A percentile compares a stretch with the other conserved stretches of the same genome.
phyloP scores from a whole-genome alignment of 352 stramenopile species.

The Globisporangium abappressorium region DNA sequence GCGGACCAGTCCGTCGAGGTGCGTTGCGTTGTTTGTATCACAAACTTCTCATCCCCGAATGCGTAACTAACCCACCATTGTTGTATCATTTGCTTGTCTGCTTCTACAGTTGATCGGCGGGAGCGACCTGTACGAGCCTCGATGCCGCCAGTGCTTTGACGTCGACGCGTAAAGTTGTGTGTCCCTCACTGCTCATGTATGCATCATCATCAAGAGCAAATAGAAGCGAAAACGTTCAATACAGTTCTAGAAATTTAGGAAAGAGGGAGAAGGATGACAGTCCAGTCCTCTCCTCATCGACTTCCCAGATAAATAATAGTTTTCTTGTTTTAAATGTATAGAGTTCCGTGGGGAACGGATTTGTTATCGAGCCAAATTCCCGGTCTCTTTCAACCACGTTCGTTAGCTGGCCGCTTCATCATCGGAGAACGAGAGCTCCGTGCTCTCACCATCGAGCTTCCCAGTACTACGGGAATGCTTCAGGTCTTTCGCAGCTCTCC shows the following conservation, averaged over 20 bases:
- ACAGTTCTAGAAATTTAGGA: not conserved
- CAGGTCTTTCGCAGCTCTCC: not conserved
- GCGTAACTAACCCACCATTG: not conserved
- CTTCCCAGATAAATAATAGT: not conserved
- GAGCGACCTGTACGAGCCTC: conserved; percentile 75
- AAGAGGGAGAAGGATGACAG: not conserved
- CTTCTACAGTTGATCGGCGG: conserved; percentile 64
- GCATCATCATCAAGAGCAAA: not conserved
- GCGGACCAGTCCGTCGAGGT: conserved; percentile 72
- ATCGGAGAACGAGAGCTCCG: conserved; percentile 12
- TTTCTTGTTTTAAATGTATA: not conserved
- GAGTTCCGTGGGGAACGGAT: not conserved
- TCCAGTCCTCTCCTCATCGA: not conserved
- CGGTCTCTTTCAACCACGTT: not conserved
- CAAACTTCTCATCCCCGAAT: not conserved
- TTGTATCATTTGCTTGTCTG: not conserved
- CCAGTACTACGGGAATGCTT: not conserved
- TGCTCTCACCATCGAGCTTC: not conserved
- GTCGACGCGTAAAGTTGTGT: conserved; percentile 4
- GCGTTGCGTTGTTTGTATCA: not conserved
- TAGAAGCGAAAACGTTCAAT: not conserved
- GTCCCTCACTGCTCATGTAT: not conserved
- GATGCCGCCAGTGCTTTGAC: conserved; percentile 75
- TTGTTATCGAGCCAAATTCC: not conserved
- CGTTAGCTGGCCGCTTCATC: conserved; percentile 7